Evolutionary conservation across 345 rosid genomes (phyloP).

Genomic region (Linum trigynum): DNA sequence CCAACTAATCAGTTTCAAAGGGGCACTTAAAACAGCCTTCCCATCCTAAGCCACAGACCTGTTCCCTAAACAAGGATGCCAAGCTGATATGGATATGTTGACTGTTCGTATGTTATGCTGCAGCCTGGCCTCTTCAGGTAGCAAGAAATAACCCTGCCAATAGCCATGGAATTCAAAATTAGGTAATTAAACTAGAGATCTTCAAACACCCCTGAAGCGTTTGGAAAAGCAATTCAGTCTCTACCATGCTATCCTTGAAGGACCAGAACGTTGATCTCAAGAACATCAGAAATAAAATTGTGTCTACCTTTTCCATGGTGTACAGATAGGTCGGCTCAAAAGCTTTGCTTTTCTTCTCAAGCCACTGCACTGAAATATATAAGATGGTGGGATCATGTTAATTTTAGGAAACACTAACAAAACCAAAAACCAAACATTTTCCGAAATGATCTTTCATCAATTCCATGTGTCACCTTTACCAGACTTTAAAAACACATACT

Average conservation of each 20-base stretch:
- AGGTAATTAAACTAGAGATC: constrained; percentile 4
- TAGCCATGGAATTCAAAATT: neutral
- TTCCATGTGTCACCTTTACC: neutral
- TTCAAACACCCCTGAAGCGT: neutral
- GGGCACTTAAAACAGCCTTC: neutral
- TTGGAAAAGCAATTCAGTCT: neutral
- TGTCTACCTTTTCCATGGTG: constrained; percentile 96
- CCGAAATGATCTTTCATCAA: neutral
- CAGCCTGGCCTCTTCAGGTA: constrained; percentile 79
- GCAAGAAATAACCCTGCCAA: constrained; percentile 78
- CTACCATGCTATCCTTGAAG: constrained; percentile 1
- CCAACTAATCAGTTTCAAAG: neutral
- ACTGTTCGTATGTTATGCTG: constrained; percentile 72
- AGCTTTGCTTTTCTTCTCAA: constrained; percentile 64
- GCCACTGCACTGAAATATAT: constrained; percentile 62
- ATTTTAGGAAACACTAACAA: constrained; percentile 1
- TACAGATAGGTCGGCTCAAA: constrained; percentile 88
- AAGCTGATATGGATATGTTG: constrained; percentile 83
- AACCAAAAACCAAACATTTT: neutral
- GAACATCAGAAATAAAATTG: constrained; percentile 1
- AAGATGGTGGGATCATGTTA: constrained; percentile 11
- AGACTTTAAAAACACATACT: neutral
- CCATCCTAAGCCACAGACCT: constrained; percentile 32
- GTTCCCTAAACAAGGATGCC: constrained; percentile 96
- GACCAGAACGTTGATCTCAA: neutral